These are phyloP conservation scores for Beta corolliflora DNA, from an alignment of 179 eudicot species.

Conservation along the genomic window DNA sequence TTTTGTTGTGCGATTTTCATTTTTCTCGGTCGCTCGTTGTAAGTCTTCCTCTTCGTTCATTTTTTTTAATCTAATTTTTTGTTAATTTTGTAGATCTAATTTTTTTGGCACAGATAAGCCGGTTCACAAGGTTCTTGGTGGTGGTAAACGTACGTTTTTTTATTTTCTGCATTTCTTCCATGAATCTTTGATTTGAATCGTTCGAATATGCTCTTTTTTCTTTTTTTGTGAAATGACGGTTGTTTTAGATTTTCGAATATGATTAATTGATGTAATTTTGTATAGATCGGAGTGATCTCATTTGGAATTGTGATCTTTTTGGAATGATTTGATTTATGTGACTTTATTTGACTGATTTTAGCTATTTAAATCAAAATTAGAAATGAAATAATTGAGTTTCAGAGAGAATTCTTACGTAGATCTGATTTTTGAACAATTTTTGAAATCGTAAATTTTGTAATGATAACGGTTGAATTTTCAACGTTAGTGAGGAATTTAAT, in stretches of 20 bases:
- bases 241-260: neutral
- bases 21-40: too few relatives aligned
- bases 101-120: constrained; percentile 82
- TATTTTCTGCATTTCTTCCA: neutral
- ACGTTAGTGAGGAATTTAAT: too few relatives aligned
- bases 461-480: too few relatives aligned
- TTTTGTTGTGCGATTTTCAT: too few relatives aligned
- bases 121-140: constrained; percentile 48
- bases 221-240: neutral
- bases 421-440: too few relatives aligned
- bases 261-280: neutral
- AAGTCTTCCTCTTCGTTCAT: too few relatives aligned
- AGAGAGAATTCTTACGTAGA: neutral
- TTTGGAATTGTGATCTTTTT: neutral
- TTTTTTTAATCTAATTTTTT: too few relatives aligned
- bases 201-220: neutral
- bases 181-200: neutral
- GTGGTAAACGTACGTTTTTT: constrained; percentile 38
- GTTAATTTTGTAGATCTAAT: too few relatives aligned
- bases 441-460: too few relatives aligned
- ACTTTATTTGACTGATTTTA: neutral
- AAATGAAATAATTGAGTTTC: neutral
- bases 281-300: constrained; percentile 1
- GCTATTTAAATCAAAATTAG: neutral
- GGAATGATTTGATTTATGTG: neutral